Conservation (phyloP, 163 green algal genomes). For the Coccomyxa subellipsoidea region DNA sequence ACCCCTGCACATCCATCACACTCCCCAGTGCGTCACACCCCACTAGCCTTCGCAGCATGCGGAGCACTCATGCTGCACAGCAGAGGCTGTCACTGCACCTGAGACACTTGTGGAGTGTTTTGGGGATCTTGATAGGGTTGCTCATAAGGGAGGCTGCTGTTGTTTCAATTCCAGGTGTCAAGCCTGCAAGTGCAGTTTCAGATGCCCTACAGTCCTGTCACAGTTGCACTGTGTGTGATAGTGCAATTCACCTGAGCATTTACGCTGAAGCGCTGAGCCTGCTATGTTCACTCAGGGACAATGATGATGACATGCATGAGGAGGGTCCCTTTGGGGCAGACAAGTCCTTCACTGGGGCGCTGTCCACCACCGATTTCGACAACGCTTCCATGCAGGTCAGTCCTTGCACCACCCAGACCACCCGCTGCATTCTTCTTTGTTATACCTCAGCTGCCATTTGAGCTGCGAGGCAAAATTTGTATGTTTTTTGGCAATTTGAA, state of each 20-base stretch:
- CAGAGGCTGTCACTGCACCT: background rate
- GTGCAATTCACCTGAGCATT: background rate
- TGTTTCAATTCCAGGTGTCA: background rate
- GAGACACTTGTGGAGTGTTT: background rate
- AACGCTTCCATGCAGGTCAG: background rate
- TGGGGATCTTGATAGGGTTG: background rate
- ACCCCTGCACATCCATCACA: background rate
- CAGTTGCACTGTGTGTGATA: too few species aligned
- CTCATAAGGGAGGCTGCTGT: background rate
- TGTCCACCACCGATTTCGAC: slow-evolving; percentile 2
- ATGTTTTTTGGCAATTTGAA: background rate
- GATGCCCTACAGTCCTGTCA: background rate
- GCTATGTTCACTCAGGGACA: background rate
- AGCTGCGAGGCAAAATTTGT: background rate
- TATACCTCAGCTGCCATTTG: background rate
- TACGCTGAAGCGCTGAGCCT: background rate
- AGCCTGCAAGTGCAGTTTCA: background rate
- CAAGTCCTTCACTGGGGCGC: background rate
- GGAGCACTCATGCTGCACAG: background rate
- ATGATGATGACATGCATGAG: background rate
- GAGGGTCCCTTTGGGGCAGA: background rate
- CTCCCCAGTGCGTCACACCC: background rate
- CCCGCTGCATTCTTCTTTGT: background rate
- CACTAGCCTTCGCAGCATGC: background rate
- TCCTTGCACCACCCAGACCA: background rate